Evolutionary conservation across 228 moss, liverwort and hornwort species (phyloP).

Genomic region (Sphagnum magellanicum): DNA sequence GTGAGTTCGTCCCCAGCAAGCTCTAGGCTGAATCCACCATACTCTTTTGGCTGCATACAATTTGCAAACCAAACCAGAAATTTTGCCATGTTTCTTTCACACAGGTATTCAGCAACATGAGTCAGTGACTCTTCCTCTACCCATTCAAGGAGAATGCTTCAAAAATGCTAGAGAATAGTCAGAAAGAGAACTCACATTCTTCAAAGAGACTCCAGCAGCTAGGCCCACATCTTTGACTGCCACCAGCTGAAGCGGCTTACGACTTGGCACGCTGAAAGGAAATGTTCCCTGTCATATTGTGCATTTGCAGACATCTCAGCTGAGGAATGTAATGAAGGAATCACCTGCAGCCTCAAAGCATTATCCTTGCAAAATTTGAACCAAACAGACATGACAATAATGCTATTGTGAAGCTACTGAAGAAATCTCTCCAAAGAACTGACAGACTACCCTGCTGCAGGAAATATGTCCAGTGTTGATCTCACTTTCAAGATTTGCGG

Average conservation of each 20-base stretch:
- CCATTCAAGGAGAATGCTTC: background rate
- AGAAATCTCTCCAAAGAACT: too few species aligned
- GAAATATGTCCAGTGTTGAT: background rate
- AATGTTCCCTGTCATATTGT: conserved; percentile 26
- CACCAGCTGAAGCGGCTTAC: conserved; percentile 47
- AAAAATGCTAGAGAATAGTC: background rate
- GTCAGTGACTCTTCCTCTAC: too few species aligned
- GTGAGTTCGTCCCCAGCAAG: conserved; percentile 59
- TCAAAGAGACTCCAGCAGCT: conserved; percentile 49
- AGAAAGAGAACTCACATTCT: conserved; percentile 17
- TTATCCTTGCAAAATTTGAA: too few species aligned
- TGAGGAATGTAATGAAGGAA: too few species aligned
- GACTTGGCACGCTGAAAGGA: conserved; percentile 53
- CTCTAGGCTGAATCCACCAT: conserved; percentile 38
- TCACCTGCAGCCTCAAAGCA: too few species aligned
- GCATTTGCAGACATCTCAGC: too few species aligned
- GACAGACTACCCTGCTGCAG: background rate
- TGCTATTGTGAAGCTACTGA: too few species aligned
- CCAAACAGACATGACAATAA: too few species aligned
- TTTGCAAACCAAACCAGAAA: too few species aligned
- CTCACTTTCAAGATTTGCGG: conserved; percentile 56
- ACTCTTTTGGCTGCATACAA: conserved; percentile 35
- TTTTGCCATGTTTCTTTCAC: too few species aligned
- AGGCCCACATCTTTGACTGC: conserved; percentile 57
- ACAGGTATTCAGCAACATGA: too few species aligned